phyloP scores from a whole-genome alignment of 257 asterid species.

The Orobanche coerulescens region DNA sequence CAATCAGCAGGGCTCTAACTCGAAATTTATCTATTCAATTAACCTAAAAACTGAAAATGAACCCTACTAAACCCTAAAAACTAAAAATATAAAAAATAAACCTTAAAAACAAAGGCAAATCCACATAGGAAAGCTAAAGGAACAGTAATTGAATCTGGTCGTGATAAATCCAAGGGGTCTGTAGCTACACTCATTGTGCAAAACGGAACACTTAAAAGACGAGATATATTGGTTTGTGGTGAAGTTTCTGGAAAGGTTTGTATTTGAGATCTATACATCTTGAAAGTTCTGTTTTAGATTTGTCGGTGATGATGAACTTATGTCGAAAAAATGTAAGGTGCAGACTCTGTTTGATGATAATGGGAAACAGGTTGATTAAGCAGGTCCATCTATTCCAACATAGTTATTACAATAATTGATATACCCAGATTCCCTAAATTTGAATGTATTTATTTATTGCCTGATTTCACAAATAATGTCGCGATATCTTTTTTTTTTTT shows the following conservation, averaged over 20 bases:
- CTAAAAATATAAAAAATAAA: too few species aligned
- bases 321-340: constrained; percentile 43
- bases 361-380: constrained; percentile 76
- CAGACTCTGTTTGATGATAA: constrained; percentile 89
- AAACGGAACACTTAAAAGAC: constrained; percentile 86
- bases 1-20: too few species aligned
- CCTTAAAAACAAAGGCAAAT: too few species aligned
- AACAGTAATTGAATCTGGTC: constrained; percentile 94
- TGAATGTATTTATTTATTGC: too few species aligned
- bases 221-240: constrained; percentile 82
- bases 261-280: constrained; percentile 18
- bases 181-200: constrained; percentile 92
- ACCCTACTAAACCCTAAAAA: too few species aligned
- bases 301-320: constrained; percentile 18
- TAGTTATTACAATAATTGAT: too few species aligned
- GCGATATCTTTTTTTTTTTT: too few species aligned
- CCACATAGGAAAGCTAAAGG: constrained; percentile 93
- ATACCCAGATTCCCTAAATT: too few species aligned
- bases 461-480: too few species aligned
- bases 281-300: constrained; percentile 4
- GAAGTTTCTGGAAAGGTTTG: constrained; percentile 98
- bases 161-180: constrained; percentile 91
- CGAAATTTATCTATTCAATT: too few species aligned
- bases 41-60: too few species aligned
- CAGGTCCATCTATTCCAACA: constrained; percentile 72